phyloP scores from a whole-genome alignment of 805 yeast species.

The Yarrowia deformans region DNA sequence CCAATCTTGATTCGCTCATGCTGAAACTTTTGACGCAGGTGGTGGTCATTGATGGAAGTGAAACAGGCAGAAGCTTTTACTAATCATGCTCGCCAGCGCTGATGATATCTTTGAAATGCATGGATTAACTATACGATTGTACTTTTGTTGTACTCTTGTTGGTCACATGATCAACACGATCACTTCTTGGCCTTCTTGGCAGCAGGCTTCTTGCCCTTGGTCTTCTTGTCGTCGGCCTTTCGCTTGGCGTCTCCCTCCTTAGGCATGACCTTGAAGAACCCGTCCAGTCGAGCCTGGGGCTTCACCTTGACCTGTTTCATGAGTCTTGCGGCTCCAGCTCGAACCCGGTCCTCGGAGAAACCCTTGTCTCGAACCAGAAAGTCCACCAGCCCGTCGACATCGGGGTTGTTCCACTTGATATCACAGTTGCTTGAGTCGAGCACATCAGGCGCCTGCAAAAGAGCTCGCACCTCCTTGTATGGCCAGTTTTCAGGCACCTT shows the following conservation, averaged over 20 bases:
- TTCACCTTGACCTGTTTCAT: conserved; percentile 84
- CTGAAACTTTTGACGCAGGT: too few species aligned
- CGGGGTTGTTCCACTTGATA: conserved; percentile 89
- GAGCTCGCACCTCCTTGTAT: conserved; percentile 80
- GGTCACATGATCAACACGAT: neutral
- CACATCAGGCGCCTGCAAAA: conserved; percentile 86
- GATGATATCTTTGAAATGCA: too few species aligned
- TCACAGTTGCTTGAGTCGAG: conserved; percentile 64
- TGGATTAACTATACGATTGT: too few species aligned
- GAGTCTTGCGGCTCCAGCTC: conserved; percentile 83
- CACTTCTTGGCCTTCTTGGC: conserved; percentile 42
- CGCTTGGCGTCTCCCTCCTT: conserved; percentile 53
- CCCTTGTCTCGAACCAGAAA: conserved; percentile 89
- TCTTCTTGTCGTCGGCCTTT: conserved; percentile 51
- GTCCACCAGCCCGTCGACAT: conserved; percentile 80
- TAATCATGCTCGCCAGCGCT: too few species aligned
- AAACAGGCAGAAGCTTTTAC: too few species aligned
- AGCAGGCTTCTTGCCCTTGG: conserved; percentile 44
- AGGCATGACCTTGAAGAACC: conserved; percentile 78
- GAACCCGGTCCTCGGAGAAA: conserved; percentile 89
- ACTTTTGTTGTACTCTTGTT: too few species aligned
- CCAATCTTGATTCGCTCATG: too few species aligned
- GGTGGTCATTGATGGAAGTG: too few species aligned
- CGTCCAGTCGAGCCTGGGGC: conserved; percentile 90
- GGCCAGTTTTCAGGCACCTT: conserved; percentile 97